Percentiles rank a stretch among this genome's conserved stretches.
These are phyloP conservation scores for Eragrostis curvula DNA, from an alignment of 176 grass and related monocot genomes.

Conservation along the genomic window DNA sequence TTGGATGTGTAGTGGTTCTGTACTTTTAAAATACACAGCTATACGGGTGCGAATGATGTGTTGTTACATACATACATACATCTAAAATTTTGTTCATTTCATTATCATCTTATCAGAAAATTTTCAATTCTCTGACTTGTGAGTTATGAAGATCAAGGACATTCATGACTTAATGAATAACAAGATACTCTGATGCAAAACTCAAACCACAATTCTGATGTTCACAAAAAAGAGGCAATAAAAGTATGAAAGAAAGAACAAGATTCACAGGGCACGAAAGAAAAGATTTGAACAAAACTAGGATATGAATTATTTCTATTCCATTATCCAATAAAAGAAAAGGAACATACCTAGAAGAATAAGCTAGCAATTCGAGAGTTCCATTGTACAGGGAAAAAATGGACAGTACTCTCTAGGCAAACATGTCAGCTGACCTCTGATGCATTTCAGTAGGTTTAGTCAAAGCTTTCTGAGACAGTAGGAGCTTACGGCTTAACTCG, in stretches of 20 bases:
- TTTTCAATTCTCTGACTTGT: too few species aligned
- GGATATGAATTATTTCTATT: background rate
- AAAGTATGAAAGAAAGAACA: too few species aligned
- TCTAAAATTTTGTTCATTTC: background rate
- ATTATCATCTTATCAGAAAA: background rate
- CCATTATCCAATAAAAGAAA: too few species aligned
- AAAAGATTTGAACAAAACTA: background rate
- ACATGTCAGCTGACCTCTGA: background rate
- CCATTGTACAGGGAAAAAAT: too few species aligned
- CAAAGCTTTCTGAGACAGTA: background rate
- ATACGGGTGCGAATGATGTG: slow-evolving; percentile 42
- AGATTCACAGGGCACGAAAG: too few species aligned
- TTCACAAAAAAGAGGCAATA: too few species aligned
- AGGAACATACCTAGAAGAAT: background rate
- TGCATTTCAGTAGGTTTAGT: background rate
- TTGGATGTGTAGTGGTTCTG: slow-evolving; percentile 22
- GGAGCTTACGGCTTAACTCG: background rate
- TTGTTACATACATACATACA: background rate
- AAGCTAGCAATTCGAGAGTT: background rate
- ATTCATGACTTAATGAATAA: too few species aligned
- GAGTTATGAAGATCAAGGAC: too few species aligned
- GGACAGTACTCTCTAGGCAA: background rate
- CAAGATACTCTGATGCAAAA: too few species aligned
- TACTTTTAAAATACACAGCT: slow-evolving; percentile 15
- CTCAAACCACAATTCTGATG: too few species aligned